Base-by-base conservation (phyloP, 768 basidiomycete species). In the Tulasnella calospora region DNA sequence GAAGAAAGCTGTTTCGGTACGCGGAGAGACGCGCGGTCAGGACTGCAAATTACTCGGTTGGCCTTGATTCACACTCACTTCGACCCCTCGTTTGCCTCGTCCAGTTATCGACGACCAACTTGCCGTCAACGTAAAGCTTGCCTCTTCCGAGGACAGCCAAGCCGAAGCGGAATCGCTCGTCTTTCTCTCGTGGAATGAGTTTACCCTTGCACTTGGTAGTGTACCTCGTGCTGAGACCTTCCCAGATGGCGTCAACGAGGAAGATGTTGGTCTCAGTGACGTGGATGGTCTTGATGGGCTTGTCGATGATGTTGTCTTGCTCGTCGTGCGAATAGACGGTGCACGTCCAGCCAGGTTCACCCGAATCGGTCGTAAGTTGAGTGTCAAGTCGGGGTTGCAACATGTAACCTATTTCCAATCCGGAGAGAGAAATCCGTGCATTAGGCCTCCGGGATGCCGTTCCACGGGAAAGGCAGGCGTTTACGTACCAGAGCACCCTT, bases 361-460 rank as follows among this genome's bases (percentile, higher is more conserved):
- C 90, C 27, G 83, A 81, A 0, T 85, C 84, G 2, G 89, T 89
- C 73, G 84, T 86, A 27, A 92, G 85, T 78, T 87, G 84, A 51
- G 88, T 88, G 81, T 92, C 90, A n/a, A 92, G 84, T 0, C 90
- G 88, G 3, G 92, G 92, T 6, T 91, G 86, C 84, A 89, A 92
- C 82, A 90, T 92, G 82, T 90, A 88, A 2, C 90, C 90, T 90
- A n/a, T 17, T 44, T 17, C 23, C 51, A n/a, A 51, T 51, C 10
- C 23, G 10, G 10, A n/a, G 3, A 21, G 51, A n/a, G 51, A 9
- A 6, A 4, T 40, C 38, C 38, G 5, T 40, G 38, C 38, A 40
- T 10, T 10, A 40, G 10, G 7, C 7, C 38, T 10, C 3, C 38
- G 10, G 38, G 38, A 40, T 23, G n/a, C 7, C 23, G n/a, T 41